phyloP scores from a whole-genome alignment of 306 rosid genomes.

The Sesbania bispinosa region DNA sequence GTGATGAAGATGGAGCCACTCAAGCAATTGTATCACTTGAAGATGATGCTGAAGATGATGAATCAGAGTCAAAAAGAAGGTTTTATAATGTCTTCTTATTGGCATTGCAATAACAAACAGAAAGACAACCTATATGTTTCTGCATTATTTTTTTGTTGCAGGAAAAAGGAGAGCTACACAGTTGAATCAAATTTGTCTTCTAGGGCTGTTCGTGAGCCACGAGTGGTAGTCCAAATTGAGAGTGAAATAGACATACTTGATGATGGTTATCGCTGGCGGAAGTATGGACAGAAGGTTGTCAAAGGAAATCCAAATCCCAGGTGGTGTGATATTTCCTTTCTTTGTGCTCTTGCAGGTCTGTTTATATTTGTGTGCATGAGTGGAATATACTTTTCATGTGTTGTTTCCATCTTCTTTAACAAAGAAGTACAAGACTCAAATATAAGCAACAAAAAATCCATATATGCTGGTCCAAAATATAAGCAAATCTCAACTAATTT shows the following conservation, averaged over 20 bases:
- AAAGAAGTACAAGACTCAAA: not conserved
- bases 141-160: too few species aligned
- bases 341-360: slow-evolving; percentile 4
- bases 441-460: too few species aligned
- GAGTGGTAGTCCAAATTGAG: slow-evolving; percentile 84
- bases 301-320: slow-evolving; percentile 97
- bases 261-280: slow-evolving; percentile 95
- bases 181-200: slow-evolving; percentile 51
- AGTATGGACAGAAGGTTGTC: slow-evolving; percentile 90
- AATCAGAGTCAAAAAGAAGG: slow-evolving; percentile 77
- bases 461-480: too few species aligned
- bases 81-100: slow-evolving; percentile 14
- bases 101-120: not conserved
- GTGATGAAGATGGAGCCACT: slow-evolving; percentile 48
- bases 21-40: slow-evolving; percentile 46
- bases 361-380: not conserved
- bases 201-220: slow-evolving; percentile 71
- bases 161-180: slow-evolving; percentile 57
- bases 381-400: not conserved
- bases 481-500: too few species aligned
- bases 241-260: slow-evolving; percentile 80
- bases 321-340: slow-evolving; percentile 33
- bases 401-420: not conserved
- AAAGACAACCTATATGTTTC: not conserved
- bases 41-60: slow-evolving; percentile 54